A percentile compares a stretch with the other conserved stretches of the same genome.
phyloP scores from a whole-genome alignment of 495 filamentous ascomycete genomes.

The Penicillium cosmopolitanum region DNA sequence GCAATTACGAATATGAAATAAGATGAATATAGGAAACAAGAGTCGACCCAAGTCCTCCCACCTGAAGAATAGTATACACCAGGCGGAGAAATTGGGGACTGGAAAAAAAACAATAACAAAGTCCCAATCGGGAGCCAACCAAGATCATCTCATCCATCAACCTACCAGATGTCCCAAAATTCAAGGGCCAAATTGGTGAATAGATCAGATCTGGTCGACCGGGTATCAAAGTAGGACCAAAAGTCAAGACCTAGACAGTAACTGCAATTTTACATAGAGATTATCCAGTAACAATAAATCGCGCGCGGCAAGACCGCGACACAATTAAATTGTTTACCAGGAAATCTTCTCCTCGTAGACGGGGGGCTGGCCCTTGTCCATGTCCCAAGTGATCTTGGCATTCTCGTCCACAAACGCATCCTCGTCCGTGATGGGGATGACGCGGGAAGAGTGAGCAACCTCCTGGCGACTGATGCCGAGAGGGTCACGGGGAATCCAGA shows the following conservation, averaged over 20 bases:
- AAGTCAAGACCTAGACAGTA: conserved; percentile 2
- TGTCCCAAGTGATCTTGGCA: conserved; percentile 76
- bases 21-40: conserved; percentile 10
- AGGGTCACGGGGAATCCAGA: conserved; percentile 84
- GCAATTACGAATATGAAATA: conserved; percentile 21
- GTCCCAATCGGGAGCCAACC: conserved; percentile 20
- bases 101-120: conserved; percentile 11
- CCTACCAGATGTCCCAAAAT: background rate
- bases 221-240: conserved; percentile 34
- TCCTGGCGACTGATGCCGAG: conserved; percentile 80
- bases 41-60: background rate
- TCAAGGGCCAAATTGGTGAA: background rate
- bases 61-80: background rate
- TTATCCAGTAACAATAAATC: background rate
- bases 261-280: background rate
- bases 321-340: conserved; percentile 40
- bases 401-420: conserved; percentile 81
- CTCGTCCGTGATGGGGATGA: conserved; percentile 83
- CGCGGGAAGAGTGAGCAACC: conserved; percentile 67
- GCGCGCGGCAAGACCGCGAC: background rate
- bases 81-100: background rate
- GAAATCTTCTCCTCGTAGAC: conserved; percentile 74
- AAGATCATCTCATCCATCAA: background rate
- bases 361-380: conserved; percentile 71
- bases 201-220: conserved; percentile 2